phyloP scores from a whole-genome alignment of 1,284 basidiomycete genomes.

The Leccinum huronense region DNA sequence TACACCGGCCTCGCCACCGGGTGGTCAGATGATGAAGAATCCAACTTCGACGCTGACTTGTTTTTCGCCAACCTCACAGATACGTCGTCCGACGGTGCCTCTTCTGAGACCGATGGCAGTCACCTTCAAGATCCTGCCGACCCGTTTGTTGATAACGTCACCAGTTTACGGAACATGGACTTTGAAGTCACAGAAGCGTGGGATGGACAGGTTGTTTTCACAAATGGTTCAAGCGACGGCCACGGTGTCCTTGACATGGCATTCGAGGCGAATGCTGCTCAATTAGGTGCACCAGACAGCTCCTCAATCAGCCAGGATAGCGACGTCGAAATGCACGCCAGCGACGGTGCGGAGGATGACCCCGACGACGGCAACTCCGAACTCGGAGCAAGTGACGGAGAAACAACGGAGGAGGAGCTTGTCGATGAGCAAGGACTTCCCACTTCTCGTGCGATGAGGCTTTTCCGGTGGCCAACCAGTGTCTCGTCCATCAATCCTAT shows the following conservation, averaged over 20 bases:
- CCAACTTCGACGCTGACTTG: conserved; percentile 72
- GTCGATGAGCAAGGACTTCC: conserved; percentile 69
- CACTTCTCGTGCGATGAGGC: conserved; percentile 68
- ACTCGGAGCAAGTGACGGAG: conserved; percentile 45
- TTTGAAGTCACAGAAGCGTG: conserved; percentile 67
- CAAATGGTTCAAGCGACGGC: conserved; percentile 55
- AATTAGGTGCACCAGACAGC: conserved; percentile 43
- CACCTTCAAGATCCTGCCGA: conserved; percentile 38
- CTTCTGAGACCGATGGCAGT: conserved; percentile 39
- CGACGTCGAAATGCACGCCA: conserved; percentile 44
- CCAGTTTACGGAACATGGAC: conserved; percentile 40
- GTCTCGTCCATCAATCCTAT: conserved; percentile 71
- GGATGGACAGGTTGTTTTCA: conserved; percentile 71
- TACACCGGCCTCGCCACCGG: conserved; percentile 62
- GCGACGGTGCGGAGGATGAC: conserved; percentile 36
- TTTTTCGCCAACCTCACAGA: conserved; percentile 75
- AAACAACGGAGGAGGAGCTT: conserved; percentile 76
- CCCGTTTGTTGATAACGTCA: conserved; percentile 37
- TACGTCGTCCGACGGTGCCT: conserved; percentile 37
- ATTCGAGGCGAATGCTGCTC: conserved; percentile 52
- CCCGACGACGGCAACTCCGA: conserved; percentile 43
- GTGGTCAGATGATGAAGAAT: conserved; percentile 73
- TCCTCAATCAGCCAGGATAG: conserved; percentile 37
- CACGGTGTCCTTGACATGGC: conserved; percentile 55
- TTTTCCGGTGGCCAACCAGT: conserved; percentile 62